Evolutionary conservation across 2,329 filamentous ascomycete species (phyloP), one percentile per base, ranked within the genome.

Genomic region (Alternaria triticina): DNA sequence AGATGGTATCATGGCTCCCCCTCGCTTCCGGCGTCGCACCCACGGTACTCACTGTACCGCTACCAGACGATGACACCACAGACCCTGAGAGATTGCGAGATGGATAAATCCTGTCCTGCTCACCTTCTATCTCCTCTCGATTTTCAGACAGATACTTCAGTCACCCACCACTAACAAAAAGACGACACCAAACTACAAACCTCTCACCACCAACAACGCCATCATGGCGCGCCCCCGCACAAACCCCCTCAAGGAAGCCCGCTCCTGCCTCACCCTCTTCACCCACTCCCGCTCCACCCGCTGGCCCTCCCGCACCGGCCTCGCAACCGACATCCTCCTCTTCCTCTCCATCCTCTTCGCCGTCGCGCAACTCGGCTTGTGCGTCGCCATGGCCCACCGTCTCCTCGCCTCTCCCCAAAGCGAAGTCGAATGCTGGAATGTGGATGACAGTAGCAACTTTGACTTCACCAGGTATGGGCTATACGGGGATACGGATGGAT

Each of bases 301-400:
- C 33, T 65, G 62, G 62, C 62, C 59, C 5, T 51, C 45, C 6
- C 17, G 28, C 6, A 59, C 54, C 12, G n/a, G 36, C 55, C 15
- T 7, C 11, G 13, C 22, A 6, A 40, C 44, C 15, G 36, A 25
- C 15, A 22, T 10, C 15, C 30, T 59, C n/a, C 49, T 62, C 44
- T 11, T 27, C 9, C 10, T 51, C 12, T 40, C 20, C 9, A 15
- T 55, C 25, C 8, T 56, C 28, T 15, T 65, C n/a, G 59, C 54
- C 17, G 22, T 44, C 25, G 44, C 44, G 1, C 62, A 55, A 13
- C 46, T 59, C 20, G 43, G 47, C 7, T 27, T 62, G 25, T 33
- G 51, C 13, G n/a, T 54, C 13, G 22, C 54, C 13, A 43, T 65
- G 28, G 61, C 57, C 1, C 52, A 57, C 8, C 17, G n/a, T 3